These are phyloP conservation scores for Coemansia sp. DNA, from an alignment of 192 early-diverging fungal species.

Conservation along the genomic window DNA sequence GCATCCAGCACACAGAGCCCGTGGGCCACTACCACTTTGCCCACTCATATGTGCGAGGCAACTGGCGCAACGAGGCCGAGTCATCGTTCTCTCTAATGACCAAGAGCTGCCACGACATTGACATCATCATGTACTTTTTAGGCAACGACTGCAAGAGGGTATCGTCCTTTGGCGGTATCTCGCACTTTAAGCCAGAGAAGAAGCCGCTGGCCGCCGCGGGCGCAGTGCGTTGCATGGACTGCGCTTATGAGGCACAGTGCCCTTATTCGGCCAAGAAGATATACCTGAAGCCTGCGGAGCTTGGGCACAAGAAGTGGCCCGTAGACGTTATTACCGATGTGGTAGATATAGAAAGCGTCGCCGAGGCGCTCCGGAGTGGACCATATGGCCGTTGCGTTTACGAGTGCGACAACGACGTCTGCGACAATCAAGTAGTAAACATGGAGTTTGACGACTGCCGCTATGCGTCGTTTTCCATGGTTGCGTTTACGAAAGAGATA, in stretches of 20 bases:
- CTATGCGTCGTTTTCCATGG: constrained; percentile 59
- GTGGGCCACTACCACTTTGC: constrained; percentile 70
- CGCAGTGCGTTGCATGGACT: constrained; percentile 58
- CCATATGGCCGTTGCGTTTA: constrained; percentile 70
- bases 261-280: constrained; percentile 60
- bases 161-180: constrained; percentile 62
- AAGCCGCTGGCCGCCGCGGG: constrained; percentile 61
- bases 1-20: constrained; percentile 65
- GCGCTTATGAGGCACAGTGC: constrained; percentile 56
- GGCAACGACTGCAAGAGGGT: constrained; percentile 30
- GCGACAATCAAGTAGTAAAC: constrained; percentile 65
- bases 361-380: constrained; percentile 48
- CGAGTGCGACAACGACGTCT: constrained; percentile 69
- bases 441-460: constrained; percentile 56
- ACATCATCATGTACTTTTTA: constrained; percentile 53
- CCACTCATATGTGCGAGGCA: constrained; percentile 65
- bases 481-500: constrained; percentile 57
- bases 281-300: constrained; percentile 51
- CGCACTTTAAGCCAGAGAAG: constrained; percentile 56
- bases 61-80: constrained; percentile 59
- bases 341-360: constrained; percentile 55
- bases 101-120: constrained; percentile 61
- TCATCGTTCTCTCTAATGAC: constrained; percentile 63
- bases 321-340: constrained; percentile 55
- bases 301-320: constrained; percentile 56